Conservation (phyloP, 495 filamentous ascomycete genomes). For the Chaetomium tenue region DNA sequence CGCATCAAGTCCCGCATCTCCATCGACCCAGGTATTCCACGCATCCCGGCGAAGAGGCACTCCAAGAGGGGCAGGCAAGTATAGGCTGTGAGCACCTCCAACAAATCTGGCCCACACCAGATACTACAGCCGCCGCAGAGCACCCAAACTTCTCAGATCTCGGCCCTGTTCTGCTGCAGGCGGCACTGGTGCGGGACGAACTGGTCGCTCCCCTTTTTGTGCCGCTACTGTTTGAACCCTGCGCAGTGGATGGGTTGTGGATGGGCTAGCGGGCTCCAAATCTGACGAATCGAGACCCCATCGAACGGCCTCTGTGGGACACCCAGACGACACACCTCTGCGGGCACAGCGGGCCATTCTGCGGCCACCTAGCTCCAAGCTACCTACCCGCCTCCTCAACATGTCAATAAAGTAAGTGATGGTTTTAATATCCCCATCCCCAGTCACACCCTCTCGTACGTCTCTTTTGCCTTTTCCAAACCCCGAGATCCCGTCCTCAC, state of each 20-base stretch:
- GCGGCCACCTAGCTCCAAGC: constrained; percentile 38
- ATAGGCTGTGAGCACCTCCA: constrained; percentile 28
- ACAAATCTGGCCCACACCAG: constrained; percentile 25
- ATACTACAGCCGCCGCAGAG: constrained; percentile 19
- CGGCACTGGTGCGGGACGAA: constrained; percentile 20
- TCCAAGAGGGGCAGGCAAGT: constrained; percentile 13
- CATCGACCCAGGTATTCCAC: constrained; percentile 11
- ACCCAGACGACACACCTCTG: constrained; percentile 30
- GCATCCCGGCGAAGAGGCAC: constrained; percentile 8
- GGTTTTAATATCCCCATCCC: constrained; percentile 27
- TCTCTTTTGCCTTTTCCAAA: constrained; percentile 17
- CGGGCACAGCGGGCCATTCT: constrained; percentile 32
- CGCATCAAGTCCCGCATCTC: constrained; percentile 14
- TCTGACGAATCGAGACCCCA: constrained; percentile 39
- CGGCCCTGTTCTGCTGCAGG: constrained; percentile 24
- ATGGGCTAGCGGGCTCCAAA: constrained; percentile 24
- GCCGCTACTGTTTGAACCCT: constrained; percentile 31
- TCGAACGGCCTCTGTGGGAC: constrained; percentile 35
- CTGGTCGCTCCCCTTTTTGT: constrained; percentile 19
- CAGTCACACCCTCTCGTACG: constrained; percentile 21
- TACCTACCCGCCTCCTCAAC: constrained; percentile 41
- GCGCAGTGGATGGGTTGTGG: constrained; percentile 28
- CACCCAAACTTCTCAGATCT: constrained; percentile 31
- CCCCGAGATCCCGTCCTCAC: neutral
- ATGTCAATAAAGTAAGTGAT: constrained; percentile 70